These are phyloP conservation scores for Starmerella vaccinii DNA, from an alignment of 805 yeast species.

Conservation along the genomic window DNA sequence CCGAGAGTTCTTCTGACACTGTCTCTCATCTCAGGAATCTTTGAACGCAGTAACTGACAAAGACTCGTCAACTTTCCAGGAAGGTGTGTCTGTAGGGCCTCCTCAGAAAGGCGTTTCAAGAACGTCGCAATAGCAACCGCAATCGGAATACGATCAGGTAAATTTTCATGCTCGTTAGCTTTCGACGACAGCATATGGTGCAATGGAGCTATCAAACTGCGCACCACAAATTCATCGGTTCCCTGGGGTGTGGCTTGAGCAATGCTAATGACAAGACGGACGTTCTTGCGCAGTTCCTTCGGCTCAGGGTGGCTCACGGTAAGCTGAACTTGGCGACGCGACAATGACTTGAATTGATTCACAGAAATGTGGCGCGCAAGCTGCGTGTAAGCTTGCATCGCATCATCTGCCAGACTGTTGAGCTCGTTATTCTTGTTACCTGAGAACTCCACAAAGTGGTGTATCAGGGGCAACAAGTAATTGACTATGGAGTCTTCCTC, in stretches of 20 bases:
- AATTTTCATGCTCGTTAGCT: conserved; percentile 67
- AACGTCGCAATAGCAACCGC: conserved; percentile 70
- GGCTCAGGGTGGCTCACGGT: conserved; percentile 35
- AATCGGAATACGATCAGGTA: conserved; percentile 62
- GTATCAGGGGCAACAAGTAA: conserved; percentile 75
- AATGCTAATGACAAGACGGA: conserved; percentile 36
- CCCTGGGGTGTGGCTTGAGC: conserved; percentile 20
- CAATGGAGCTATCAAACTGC: conserved; percentile 53
- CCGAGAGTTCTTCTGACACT: conserved; percentile 68
- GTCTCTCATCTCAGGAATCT: conserved; percentile 81
- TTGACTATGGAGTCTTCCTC: conserved; percentile 52
- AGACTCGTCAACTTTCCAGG: conserved; percentile 77
- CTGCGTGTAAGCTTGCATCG: conserved; percentile 50
- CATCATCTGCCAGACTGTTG: conserved; percentile 34
- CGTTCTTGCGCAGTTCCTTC: conserved; percentile 42
- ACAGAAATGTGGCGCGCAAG: conserved; percentile 54
- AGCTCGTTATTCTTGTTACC: conserved; percentile 29
- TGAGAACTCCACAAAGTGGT: conserved; percentile 56
- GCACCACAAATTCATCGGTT: conserved; percentile 36
- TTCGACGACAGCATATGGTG: conserved; percentile 40
- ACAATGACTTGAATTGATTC: conserved; percentile 69
- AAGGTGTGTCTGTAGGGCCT: conserved; percentile 45
- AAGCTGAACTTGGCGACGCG: conserved; percentile 53
- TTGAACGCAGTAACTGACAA: conserved; percentile 80
- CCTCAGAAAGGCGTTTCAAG: conserved; percentile 50